These are phyloP conservation scores for Vigna unguiculata DNA, from an alignment of 306 rosid species.

Conservation along the genomic window DNA sequence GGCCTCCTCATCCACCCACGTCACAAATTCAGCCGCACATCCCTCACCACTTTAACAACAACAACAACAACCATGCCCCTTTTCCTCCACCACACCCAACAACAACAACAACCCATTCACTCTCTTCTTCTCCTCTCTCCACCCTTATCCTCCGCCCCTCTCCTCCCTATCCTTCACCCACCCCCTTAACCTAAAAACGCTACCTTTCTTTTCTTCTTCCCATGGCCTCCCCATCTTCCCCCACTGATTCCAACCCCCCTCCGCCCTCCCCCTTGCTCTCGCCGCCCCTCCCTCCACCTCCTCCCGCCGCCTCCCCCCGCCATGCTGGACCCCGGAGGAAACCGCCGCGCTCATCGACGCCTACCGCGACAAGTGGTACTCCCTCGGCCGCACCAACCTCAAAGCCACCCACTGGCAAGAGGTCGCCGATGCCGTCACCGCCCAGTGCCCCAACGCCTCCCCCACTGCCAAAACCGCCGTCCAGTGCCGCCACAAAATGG, in stretches of 20 bases:
- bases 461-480: constrained; percentile 87
- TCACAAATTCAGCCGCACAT: constrained; percentile 45
- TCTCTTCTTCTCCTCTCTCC: not conserved
- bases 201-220: not conserved
- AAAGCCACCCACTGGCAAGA: constrained; percentile 97
- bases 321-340: constrained; percentile 94
- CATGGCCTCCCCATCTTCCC: constrained; percentile 45
- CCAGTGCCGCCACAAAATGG: constrained; percentile 98
- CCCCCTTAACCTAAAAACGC: not conserved
- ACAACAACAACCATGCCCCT: not conserved
- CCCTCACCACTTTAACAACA: constrained; percentile 34
- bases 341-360: constrained; percentile 86
- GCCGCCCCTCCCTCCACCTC: constrained; percentile 36
- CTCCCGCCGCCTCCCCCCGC: constrained; percentile 88
- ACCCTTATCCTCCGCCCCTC: not conserved
- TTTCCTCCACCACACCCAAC: not conserved
- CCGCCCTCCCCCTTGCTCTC: constrained; percentile 43
- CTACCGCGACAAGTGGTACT: constrained; percentile 89
- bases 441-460: constrained; percentile 67
- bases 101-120: not conserved
- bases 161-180: not conserved
- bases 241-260: constrained; percentile 49
- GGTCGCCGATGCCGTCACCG: constrained; percentile 80
- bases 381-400: constrained; percentile 89
- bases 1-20: constrained; percentile 51